Percentiles rank a stretch among this genome's conserved stretches.
Conservation (phyloP, 2,329 filamentous ascomycete species). For the Magnaporthiopsis incrustans region DNA sequence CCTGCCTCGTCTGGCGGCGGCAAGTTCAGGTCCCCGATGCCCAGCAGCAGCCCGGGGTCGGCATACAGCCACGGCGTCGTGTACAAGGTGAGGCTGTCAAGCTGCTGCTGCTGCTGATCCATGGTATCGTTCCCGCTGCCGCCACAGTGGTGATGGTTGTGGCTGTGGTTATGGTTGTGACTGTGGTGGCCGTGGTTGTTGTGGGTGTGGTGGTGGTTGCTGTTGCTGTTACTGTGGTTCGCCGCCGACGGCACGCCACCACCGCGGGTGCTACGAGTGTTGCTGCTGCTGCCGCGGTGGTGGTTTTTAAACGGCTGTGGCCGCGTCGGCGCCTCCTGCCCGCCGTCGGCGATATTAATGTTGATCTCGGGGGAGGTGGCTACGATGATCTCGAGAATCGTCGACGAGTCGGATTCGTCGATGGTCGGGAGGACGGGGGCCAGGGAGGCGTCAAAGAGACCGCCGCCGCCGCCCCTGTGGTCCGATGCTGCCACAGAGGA, state of each 20-base stretch:
- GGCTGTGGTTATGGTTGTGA: not conserved
- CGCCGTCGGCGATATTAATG: conserved; percentile 42
- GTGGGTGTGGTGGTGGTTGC: not conserved
- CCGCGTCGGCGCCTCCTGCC: conserved; percentile 36
- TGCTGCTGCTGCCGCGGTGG: too few relatives aligned
- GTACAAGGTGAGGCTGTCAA: conserved; percentile 30
- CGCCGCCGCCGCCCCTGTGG: conserved; percentile 24
- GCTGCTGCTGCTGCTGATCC: conserved; percentile 12
- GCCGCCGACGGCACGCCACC: not conserved
- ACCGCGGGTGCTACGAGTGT: not conserved
- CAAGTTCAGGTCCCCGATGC: conserved; percentile 25
- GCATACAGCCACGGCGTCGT: conserved; percentile 36
- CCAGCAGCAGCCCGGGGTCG: conserved; percentile 30
- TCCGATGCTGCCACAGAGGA: conserved; percentile 18
- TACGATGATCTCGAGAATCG: conserved; percentile 40
- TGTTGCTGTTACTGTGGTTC: not conserved
- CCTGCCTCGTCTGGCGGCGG: conserved; percentile 2
- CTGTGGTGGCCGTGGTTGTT: not conserved
- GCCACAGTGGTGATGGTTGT: not conserved
- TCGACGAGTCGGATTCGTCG: conserved; percentile 26
- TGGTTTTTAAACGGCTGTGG: not conserved
- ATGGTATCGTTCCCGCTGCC: not conserved
- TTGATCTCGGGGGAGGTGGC: conserved; percentile 42
- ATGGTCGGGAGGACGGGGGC: conserved; percentile 19
- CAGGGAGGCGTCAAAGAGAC: conserved; percentile 35